Evolutionary conservation across 2,329 filamentous ascomycete species (phyloP).

Genomic region (Hymenoscyphus infarciens): DNA sequence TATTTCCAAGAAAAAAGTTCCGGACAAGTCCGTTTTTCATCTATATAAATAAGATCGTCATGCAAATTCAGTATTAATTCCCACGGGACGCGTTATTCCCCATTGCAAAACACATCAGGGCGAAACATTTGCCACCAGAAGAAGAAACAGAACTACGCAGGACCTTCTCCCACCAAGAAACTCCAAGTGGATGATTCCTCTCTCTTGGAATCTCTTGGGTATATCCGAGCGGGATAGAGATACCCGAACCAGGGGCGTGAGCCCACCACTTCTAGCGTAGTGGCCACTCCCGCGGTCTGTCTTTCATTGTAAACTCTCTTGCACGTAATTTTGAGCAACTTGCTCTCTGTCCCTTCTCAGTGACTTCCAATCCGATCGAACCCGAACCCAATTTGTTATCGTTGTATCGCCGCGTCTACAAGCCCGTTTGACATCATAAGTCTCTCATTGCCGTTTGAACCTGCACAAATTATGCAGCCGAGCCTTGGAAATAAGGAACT

Average conservation of each 20-base stretch:
- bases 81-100: background rate
- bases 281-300: background rate
- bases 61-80: background rate
- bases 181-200: background rate
- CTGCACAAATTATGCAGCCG: background rate
- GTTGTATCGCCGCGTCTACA: background rate
- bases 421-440: background rate
- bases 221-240: background rate
- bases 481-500: background rate
- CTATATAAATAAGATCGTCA: background rate
- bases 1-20: background rate
- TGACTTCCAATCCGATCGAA: background rate
- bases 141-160: background rate
- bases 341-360: background rate
- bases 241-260: background rate
- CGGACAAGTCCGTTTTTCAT: background rate
- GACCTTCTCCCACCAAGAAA: background rate
- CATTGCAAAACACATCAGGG: background rate
- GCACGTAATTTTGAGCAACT: background rate
- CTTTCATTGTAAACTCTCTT: background rate
- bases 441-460: background rate
- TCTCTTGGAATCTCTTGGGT: slow-evolving; percentile 1
- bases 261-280: background rate
- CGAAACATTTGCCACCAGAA: background rate
- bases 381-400: background rate